phyloP scores from a whole-genome alignment of 2,329 filamentous ascomycete genomes.

The Ceratocystis colombiana region DNA sequence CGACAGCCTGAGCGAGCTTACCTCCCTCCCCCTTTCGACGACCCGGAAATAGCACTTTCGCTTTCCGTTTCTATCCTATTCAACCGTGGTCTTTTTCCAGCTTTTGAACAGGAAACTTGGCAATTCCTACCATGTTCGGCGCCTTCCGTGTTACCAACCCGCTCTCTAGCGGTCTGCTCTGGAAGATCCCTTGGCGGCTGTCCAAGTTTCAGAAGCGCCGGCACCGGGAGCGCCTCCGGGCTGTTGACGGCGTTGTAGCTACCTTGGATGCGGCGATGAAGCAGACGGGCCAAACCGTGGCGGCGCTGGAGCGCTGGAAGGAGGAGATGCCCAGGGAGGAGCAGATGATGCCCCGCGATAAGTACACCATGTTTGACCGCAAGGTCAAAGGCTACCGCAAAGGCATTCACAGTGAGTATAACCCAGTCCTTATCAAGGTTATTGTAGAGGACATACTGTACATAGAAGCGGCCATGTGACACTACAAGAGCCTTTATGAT shows the following conservation, averaged over 20 bases:
- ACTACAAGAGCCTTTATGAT: background rate
- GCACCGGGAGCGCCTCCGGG: conserved; percentile 70
- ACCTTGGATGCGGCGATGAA: conserved; percentile 69
- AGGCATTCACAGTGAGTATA: conserved; percentile 81
- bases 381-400: conserved; percentile 95
- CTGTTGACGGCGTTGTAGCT: conserved; percentile 78
- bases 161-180: conserved; percentile 70
- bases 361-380: conserved; percentile 95
- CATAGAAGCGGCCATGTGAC: background rate
- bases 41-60: conserved; percentile 21
- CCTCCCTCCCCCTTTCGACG: conserved; percentile 12
- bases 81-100: background rate
- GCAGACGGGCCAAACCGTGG: conserved; percentile 60
- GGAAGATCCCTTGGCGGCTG: conserved; percentile 96
- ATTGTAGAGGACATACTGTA: background rate
- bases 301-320: conserved; percentile 83
- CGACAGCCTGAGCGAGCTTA: background rate
- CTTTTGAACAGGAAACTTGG: background rate
- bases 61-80: background rate
- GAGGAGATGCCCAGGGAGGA: conserved; percentile 88
- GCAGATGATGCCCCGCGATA: conserved; percentile 93
- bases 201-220: conserved; percentile 84
- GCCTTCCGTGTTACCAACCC: conserved; percentile 69
- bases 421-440: background rate
- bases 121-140: conserved; percentile 58